Evolutionary conservation across 192 early-diverging fungal genomes (phyloP), one percentile per base, ranked within the genome.

Genomic region (Backusella circina): DNA sequence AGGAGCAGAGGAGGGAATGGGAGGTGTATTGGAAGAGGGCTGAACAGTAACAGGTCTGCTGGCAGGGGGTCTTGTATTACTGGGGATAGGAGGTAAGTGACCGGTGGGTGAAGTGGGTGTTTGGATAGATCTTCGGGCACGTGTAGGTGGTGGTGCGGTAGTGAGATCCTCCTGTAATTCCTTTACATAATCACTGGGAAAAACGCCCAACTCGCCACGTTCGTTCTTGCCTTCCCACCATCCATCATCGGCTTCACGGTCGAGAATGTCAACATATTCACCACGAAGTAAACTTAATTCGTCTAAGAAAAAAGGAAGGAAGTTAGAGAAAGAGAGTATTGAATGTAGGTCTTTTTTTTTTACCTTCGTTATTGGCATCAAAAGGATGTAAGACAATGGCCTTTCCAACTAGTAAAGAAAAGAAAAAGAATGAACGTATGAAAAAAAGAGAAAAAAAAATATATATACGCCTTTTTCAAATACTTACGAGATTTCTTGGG

Each of bases 201-300:
- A 89, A 41, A 86, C 73, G 38, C 88, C 88, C 8, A 26, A 47
- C 7, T 82, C 71, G 6, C 84, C 85, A 31, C 79, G 68, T 39
- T 89, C 86, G 44, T 88, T 85, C 50, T 65, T 82, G 33, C 88
- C 88, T 66, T 73, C 75, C 84, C 83, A 87, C 88, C 88, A 89
- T 12, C 85, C 88, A 30, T 83, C 85, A 65, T 89, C 88, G 2
- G 65, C 83, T 39, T 79, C 71, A 57, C 81, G 78, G 67, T 86
- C 85, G 5, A 86, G 72, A 35, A 89, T 83, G 3, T 79, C 73
- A 15, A 89, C 70, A 31, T 79, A 77, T 64, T 82, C 78, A 13
- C 85, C 86, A 30, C 81, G 75, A 5, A 74, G 44, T 9, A 89
- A 41, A 16, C 73, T 64, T 39, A 89, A 77, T 72, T 89, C 88